Evolutionary conservation across 345 rosid genomes (phyloP).

Genomic region (Boechera stricta): DNA sequence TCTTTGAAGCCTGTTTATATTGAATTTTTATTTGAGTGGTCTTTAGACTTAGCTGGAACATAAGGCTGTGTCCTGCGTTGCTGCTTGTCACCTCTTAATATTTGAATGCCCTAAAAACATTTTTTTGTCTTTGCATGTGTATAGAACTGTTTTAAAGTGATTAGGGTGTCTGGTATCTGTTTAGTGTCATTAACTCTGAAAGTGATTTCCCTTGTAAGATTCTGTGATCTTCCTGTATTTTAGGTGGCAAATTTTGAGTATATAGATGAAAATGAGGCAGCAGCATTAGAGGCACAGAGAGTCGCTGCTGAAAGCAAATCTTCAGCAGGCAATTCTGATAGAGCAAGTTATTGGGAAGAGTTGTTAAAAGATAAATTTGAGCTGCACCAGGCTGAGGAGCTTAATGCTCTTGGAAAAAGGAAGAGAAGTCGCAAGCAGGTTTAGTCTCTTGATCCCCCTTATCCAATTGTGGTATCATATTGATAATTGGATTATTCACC

Average conservation of each 20-base stretch:
- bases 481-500: conserved; percentile 16
- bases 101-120: conserved; percentile 4
- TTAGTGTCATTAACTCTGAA: not conserved
- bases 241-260: conserved; percentile 98
- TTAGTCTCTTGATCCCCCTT: conserved; percentile 27
- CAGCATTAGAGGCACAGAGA: conserved; percentile 69
- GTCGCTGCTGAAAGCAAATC: conserved; percentile 62
- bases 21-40: not conserved
- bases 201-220: not conserved
- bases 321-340: conserved; percentile 61
- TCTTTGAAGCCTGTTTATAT: conserved; percentile 11
- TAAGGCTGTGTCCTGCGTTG: conserved; percentile 11
- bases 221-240: conserved; percentile 29
- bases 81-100: conserved; percentile 13
- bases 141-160: not conserved
- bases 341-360: conserved; percentile 91
- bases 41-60: conserved; percentile 24
- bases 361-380: conserved; percentile 79
- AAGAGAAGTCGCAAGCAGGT: conserved; percentile 99
- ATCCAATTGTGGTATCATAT: conserved; percentile 14
- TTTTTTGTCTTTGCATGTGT: not conserved
- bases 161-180: conserved; percentile 1
- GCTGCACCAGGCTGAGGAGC: conserved; percentile 85
- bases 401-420: conserved; percentile 88
- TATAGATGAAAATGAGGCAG: conserved; percentile 82